These are phyloP conservation scores for Osmozyma mogii DNA, from an alignment of 805 yeast species.

Conservation along the genomic window DNA sequence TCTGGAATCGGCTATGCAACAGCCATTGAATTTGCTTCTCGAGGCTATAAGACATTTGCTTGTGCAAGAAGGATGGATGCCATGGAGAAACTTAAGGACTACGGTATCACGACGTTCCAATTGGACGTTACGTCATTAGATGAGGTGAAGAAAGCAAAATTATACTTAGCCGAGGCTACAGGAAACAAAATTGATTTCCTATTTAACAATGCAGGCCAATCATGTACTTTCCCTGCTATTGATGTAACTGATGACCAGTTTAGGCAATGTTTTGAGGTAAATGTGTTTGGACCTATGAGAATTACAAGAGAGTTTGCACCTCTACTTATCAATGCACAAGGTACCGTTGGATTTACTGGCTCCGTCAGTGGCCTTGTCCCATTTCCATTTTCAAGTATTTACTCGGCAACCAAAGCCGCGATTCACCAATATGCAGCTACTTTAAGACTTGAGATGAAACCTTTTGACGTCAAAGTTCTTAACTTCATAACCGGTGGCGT, in stretches of 20 bases:
- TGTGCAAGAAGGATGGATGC: constrained; percentile 62
- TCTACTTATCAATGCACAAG: constrained; percentile 54
- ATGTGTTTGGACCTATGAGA: constrained; percentile 64
- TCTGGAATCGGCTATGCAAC: not conserved
- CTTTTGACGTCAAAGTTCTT: constrained; percentile 63
- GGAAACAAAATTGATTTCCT: constrained; percentile 50
- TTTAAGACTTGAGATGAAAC: constrained; percentile 58
- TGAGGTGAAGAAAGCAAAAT: constrained; percentile 38
- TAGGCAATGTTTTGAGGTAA: constrained; percentile 49
- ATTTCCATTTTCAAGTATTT: constrained; percentile 64
- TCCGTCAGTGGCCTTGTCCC: constrained; percentile 59
- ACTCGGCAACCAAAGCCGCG: constrained; percentile 67
- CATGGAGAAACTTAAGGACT: constrained; percentile 42
- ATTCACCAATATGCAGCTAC: constrained; percentile 63
- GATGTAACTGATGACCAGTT: constrained; percentile 54
- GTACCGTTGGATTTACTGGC: constrained; percentile 68
- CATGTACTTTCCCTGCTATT: constrained; percentile 63
- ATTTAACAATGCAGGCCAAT: constrained; percentile 72
- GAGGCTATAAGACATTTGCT: constrained; percentile 59
- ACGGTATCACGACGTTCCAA: constrained; percentile 38
- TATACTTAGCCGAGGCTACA: constrained; percentile 32
- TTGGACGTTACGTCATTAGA: constrained; percentile 53
- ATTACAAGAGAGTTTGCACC: constrained; percentile 50
- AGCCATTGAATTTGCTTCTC: not conserved
- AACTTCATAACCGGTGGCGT: constrained; percentile 75